Percentiles rank a stretch among this genome's conserved stretches.
These are phyloP conservation scores for Gastrodia elata DNA, from an alignment of 106 monocot species.

Conservation along the genomic window DNA sequence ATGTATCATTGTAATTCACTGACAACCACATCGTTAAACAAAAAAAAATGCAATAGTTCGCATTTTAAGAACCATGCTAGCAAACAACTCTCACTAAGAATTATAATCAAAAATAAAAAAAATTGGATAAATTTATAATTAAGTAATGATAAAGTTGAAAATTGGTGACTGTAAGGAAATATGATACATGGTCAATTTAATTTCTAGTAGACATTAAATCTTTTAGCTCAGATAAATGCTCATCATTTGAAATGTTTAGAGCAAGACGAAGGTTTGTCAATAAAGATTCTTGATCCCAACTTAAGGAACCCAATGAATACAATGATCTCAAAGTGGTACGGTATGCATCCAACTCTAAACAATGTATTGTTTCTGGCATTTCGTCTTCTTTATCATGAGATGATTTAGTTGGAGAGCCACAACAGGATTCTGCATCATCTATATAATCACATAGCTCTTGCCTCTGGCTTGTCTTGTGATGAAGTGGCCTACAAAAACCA, in stretches of 20 bases:
- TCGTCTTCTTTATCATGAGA: slow-evolving; percentile 1
- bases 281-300: slow-evolving; percentile 24
- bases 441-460: not conserved
- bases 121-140: not conserved
- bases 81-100: not conserved
- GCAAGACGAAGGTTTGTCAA: slow-evolving; percentile 15
- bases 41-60: not conserved
- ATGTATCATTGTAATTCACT: not conserved
- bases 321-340: slow-evolving; percentile 12
- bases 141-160: no score
- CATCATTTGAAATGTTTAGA: slow-evolving; percentile 21
- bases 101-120: not conserved
- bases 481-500: slow-evolving; percentile 6
- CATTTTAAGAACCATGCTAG: not conserved
- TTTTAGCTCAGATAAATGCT: slow-evolving; percentile 8
- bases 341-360: slow-evolving; percentile 22
- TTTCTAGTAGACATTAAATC: slow-evolving; percentile 9
- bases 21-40: not conserved
- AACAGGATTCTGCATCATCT: slow-evolving; percentile 7
- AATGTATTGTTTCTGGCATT: slow-evolving; percentile 14
- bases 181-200: not conserved
- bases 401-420: not conserved
- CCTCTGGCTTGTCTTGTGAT: not conserved
- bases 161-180: not conserved
- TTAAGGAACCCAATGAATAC: slow-evolving; percentile 17